Evolutionary conservation across 2,329 filamentous ascomycete genomes (phyloP), one percentile per base, ranked within the genome.

Genomic region (Venturiaceae sp.): DNA sequence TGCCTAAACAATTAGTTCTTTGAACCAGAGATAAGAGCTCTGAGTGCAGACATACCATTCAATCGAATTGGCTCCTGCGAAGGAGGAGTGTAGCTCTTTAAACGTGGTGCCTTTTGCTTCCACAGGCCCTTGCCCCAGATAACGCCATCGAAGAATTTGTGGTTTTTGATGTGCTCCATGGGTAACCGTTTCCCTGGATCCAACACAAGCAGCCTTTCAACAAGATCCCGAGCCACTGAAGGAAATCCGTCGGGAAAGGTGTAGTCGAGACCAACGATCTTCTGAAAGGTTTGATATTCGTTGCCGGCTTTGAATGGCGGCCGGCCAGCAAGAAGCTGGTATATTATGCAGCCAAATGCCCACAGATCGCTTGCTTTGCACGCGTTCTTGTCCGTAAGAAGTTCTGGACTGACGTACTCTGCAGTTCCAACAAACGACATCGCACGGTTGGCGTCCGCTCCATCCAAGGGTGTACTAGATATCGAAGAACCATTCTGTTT

Each of bases 291-390:
- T 68, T 94, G 81, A 67, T 97, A 99, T 70, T 99, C 94, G 64
- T 95, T 96, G 14, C 82, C 88, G 41, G 88, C 94, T 71, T 99
- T 99, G 78, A 99, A 99, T 0, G 94, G 94, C 5, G 94, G 94
- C 61, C 94, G 81, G n/a, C 94, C 94, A n/a, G 89, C 88, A 34
- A 99, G 78, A 28, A 99, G 81, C 72, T 99, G 94, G 71, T 95
- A 99, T 62, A 99, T 85, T 65, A 99, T 99, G 75, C 94, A 99
- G 9, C 94, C 94, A 75, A 95, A 99, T 2, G 94, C 94, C 94
- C 94, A 99, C 54, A 99, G 74, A 73, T 99, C 94, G 71, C 94
- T 97, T 46, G 92, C 90, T 75, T 97, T 99, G 77, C 92, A 96
- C 21, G 92, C 94, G 67, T 89, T 95, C 76, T 97, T 97, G 68